Conservation (phyloP, 257 asterid genomes). For the Datura wrightii region DNA sequence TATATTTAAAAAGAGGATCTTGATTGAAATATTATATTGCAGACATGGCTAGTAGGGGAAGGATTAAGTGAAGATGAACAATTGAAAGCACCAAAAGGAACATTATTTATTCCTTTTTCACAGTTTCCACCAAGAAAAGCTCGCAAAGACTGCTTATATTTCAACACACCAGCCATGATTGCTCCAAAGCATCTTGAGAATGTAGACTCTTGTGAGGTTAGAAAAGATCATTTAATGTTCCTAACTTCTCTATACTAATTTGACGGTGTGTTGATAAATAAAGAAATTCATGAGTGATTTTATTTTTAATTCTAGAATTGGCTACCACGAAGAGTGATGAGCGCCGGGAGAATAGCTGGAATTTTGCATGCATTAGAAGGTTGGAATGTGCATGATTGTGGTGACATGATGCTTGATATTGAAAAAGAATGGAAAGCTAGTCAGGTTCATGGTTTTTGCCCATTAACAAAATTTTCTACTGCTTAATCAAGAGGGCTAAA, state of each 20-base stretch:
- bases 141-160: conserved; percentile 47
- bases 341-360: conserved; percentile 80
- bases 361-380: conserved; percentile 73
- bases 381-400: conserved; percentile 83
- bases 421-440: conserved; percentile 72
- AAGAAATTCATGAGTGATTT: neutral
- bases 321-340: conserved; percentile 81
- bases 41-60: conserved; percentile 53
- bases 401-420: conserved; percentile 61
- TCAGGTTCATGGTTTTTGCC: conserved; percentile 73
- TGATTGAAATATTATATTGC: neutral
- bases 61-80: conserved; percentile 43
- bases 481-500: neutral
- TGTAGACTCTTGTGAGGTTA: conserved; percentile 57
- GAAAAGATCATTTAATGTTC: neutral
- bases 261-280: neutral
- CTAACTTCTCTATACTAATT: neutral
- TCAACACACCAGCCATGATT: conserved; percentile 49
- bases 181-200: conserved; percentile 50
- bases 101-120: conserved; percentile 49
- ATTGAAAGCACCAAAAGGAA: conserved; percentile 47
- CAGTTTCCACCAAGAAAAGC: conserved; percentile 49
- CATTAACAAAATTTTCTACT: conserved; percentile 32
- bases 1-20: neutral
- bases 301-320: conserved; percentile 59